Conservation (phyloP, 768 basidiomycete species). For the Termitomyces eurrhizus region DNA sequence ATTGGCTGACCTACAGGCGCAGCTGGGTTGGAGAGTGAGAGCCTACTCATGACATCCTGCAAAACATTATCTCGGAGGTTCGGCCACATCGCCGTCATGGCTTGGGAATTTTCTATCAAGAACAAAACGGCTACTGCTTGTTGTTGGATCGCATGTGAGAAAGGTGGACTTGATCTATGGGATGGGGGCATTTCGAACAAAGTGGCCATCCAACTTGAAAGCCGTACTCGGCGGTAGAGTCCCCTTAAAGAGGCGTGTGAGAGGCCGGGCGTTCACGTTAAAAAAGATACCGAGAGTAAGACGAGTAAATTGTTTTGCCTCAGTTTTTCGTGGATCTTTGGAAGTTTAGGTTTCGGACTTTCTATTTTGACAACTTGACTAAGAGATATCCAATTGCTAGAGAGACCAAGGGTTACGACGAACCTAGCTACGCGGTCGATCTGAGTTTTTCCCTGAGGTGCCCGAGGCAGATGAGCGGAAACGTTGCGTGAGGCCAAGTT, state of each 20-base stretch:
- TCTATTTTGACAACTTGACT: slow-evolving; percentile 28
- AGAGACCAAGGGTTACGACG: slow-evolving; percentile 9
- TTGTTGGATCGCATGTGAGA: slow-evolving; percentile 21
- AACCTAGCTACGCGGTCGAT: slow-evolving; percentile 11
- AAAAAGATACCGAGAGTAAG: slow-evolving; percentile 4
- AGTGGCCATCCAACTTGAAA: slow-evolving; percentile 10
- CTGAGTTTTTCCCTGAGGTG: not conserved
- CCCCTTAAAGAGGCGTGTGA: slow-evolving; percentile 6
- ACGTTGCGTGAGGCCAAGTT: slow-evolving; percentile 13
- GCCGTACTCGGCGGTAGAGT: slow-evolving; percentile 1
- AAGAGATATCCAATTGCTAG: slow-evolving; percentile 14
- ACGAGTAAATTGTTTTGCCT: slow-evolving; percentile 13
- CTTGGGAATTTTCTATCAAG: slow-evolving; percentile 53
- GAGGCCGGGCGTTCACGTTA: slow-evolving; percentile 5
- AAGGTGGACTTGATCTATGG: slow-evolving; percentile 13
- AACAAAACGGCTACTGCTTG: slow-evolving; percentile 39
- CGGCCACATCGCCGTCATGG: slow-evolving; percentile 41
- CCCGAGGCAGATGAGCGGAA: slow-evolving; percentile 9
- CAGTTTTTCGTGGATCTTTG: slow-evolving; percentile 33
- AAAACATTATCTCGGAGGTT: slow-evolving; percentile 47
- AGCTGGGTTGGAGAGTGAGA: slow-evolving; percentile 34
- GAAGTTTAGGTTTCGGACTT: slow-evolving; percentile 37
- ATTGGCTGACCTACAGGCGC: slow-evolving; percentile 33
- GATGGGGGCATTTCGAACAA: slow-evolving; percentile 2
- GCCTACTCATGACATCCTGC: slow-evolving; percentile 34